Percentiles rank a stretch among this genome's conserved stretches.
phyloP scores from a whole-genome alignment of 192 early-diverging fungal species.

The Backusella parvicylindrica region DNA sequence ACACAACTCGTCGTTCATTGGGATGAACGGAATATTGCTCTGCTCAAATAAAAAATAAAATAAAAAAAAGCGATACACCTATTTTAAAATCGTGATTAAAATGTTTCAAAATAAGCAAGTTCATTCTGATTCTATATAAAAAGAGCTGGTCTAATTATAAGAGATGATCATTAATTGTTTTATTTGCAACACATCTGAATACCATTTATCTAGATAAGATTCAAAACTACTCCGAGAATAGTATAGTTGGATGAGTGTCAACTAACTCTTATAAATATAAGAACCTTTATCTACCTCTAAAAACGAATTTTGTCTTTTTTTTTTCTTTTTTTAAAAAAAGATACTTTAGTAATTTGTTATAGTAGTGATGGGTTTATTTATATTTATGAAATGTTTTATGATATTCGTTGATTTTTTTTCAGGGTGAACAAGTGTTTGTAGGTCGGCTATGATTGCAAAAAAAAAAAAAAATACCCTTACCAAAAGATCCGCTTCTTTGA shows the following conservation, averaged over 20 bases:
- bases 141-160: not conserved
- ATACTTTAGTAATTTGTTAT: no score
- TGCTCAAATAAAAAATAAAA: not conserved
- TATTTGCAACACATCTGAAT: not conserved
- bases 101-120: not conserved
- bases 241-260: not conserved
- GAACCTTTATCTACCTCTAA: not conserved
- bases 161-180: not conserved
- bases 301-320: no score
- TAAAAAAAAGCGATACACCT: not conserved
- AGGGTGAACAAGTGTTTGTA: no score
- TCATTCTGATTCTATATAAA: not conserved
- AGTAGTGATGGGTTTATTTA: no score
- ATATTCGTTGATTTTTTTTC: no score
- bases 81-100: not conserved
- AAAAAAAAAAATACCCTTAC: no score
- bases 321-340: no score
- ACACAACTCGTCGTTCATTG: not conserved
- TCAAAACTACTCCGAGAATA: not conserved
- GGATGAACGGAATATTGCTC: not conserved
- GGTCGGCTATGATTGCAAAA: no score
- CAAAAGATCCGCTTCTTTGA: no score
- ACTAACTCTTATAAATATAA: not conserved
- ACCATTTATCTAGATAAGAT: not conserved
- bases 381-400: no score